Base-by-base conservation (phyloP, 257 asterid genomes). In the Paulownia fortunei region DNA sequence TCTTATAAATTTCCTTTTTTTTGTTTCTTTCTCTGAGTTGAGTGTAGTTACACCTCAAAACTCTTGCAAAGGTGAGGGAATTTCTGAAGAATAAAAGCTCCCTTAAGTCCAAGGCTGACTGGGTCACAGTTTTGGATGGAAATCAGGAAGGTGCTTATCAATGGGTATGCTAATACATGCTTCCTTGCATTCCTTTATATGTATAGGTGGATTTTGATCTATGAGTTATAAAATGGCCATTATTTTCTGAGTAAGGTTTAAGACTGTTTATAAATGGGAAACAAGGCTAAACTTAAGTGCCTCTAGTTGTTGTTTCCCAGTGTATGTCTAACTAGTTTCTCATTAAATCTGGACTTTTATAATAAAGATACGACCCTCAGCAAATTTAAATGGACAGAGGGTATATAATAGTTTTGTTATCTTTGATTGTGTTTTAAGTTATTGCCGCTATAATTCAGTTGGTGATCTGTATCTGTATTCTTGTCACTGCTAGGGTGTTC, bases 61-160 rank as follows among this genome's bases (percentile, higher is more conserved):
- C 41, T 72, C 63, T 83, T 72, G 51, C 34, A 63, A 41, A 94
- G 97, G 97, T 94, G 88, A 92, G 92, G 87, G 89, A 84, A 47
- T 85, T 79, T 82, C 54, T 94, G 76, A 85, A 88, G 88, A 90
- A 81, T 54, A 84, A 89, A 77, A 88, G 97, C 85, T 81, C 90
- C 21, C 82, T 92, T 63, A 81, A 87, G 54, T 89, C 89, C 54
- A 87, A 87, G 71, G 85, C 83, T 16, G 90, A 94, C 37, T 89
- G 96, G 97, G 90, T 92, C 52, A 74, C 84, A 36, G 86, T 93
- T 77, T 87, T 93, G 89, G 92, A 90, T 79, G 97, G 98, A 58
- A 83, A 72, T 62, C 92, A 92, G 79, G 98, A 93, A 87, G 98
- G 94, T 66, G 90, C 94, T 74, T 90, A 89, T 77, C 89, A 87